phyloP scores from a whole-genome alignment of 2,329 filamentous ascomycete species.

The Scedosporium boydii region DNA sequence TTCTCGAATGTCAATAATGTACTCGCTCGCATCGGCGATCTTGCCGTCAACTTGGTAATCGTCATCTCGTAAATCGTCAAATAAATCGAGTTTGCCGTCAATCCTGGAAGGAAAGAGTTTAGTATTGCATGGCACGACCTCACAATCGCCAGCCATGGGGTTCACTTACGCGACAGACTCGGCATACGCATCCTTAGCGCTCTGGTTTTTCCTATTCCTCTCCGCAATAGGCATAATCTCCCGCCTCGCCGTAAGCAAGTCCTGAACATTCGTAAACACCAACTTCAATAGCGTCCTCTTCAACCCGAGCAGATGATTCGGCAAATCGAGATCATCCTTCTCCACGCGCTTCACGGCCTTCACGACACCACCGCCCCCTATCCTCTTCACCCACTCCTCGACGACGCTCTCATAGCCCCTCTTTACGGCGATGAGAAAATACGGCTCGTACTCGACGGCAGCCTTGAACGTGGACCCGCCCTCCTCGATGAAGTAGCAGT shows the following conservation, averaged over 20 bases:
- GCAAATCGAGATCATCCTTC: constrained; percentile 90
- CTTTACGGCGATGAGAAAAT: constrained; percentile 87
- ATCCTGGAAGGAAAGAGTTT: background rate
- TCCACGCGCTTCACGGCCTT: constrained; percentile 70
- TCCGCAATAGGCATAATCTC: constrained; percentile 85
- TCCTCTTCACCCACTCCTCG: constrained; percentile 83
- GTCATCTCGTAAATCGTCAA: constrained; percentile 77
- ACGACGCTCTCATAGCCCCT: constrained; percentile 84
- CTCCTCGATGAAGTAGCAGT: constrained; percentile 95
- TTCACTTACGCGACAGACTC: constrained; percentile 74
- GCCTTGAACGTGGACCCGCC: constrained; percentile 80
- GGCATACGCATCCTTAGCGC: constrained; percentile 95
- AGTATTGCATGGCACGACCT: background rate
- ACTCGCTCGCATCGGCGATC: constrained; percentile 87
- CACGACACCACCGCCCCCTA: constrained; percentile 70
- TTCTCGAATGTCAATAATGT: constrained; percentile 95
- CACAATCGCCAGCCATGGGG: background rate
- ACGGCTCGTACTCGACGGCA: constrained; percentile 91
- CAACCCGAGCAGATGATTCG: constrained; percentile 91
- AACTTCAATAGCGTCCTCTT: constrained; percentile 80
- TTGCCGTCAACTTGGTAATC: constrained; percentile 67
- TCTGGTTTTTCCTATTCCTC: constrained; percentile 93
- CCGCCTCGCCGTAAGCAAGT: constrained; percentile 75
- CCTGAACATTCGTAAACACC: constrained; percentile 75
- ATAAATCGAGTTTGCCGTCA: constrained; percentile 79